Percentiles rank a stretch among this genome's conserved stretches.
phyloP scores from a whole-genome alignment of 2,329 filamentous ascomycete genomes.

The Ascochyta lentis region DNA sequence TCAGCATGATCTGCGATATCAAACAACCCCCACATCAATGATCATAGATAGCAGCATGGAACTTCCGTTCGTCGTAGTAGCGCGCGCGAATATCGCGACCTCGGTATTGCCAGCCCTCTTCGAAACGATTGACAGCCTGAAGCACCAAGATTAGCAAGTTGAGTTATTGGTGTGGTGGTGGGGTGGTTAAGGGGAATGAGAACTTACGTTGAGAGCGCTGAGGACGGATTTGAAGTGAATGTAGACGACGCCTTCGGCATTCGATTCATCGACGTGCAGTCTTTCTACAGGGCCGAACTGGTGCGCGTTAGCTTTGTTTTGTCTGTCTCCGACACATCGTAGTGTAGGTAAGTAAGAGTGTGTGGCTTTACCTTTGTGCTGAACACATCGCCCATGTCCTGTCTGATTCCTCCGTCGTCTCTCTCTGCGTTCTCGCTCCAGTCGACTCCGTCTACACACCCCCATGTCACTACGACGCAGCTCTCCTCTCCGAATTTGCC shows the following conservation, averaged over 20 bases:
- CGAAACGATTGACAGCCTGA: slow-evolving; percentile 86
- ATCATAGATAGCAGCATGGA: slow-evolving; percentile 63
- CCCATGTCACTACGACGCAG: slow-evolving; percentile 79
- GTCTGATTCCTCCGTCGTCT: slow-evolving; percentile 70
- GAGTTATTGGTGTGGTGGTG: no score
- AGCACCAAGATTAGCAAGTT: slow-evolving; percentile 11
- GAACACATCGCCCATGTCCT: slow-evolving; percentile 96
- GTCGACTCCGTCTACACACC: slow-evolving; percentile 88
- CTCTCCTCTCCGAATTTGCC: slow-evolving; percentile 65
- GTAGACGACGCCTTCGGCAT: slow-evolving; percentile 72
- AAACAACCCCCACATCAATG: slow-evolving; percentile 14
- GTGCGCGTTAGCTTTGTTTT: slow-evolving; percentile 15
- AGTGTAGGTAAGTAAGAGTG: no score
- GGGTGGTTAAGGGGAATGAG: neutral
- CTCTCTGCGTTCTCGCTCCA: slow-evolving; percentile 75
- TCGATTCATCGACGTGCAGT: slow-evolving; percentile 71
- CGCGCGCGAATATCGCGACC: slow-evolving; percentile 82
- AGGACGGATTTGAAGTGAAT: slow-evolving; percentile 90
- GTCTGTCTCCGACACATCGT: no score
- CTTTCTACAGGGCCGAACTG: slow-evolving; percentile 85
- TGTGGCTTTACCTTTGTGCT: slow-evolving; percentile 70
- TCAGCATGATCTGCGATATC: no score
- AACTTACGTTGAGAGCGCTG: slow-evolving; percentile 79
- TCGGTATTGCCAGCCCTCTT: slow-evolving; percentile 92
- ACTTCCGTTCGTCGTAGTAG: slow-evolving; percentile 83